Evolutionary conservation across 768 basidiomycete genomes (phyloP).

Genomic region (Podaxis rugospora): DNA sequence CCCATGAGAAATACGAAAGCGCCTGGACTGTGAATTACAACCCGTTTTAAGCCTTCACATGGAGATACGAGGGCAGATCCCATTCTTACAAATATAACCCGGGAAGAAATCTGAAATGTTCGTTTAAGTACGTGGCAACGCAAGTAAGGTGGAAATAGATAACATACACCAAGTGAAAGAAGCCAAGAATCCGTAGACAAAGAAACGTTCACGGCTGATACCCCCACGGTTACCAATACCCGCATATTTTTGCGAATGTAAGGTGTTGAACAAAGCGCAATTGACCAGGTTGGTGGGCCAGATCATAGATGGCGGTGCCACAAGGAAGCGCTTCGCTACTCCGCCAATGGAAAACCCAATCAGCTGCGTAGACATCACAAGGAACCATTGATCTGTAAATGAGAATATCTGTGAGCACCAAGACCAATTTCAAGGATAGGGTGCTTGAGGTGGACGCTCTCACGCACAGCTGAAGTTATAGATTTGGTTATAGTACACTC

Average conservation of each 20-base stretch:
- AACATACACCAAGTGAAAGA: constrained; percentile 57
- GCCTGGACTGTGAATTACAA: constrained; percentile 32
- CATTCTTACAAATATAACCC: constrained; percentile 34
- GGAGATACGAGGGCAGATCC: not conserved
- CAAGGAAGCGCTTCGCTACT: constrained; percentile 66
- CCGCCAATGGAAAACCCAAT: constrained; percentile 81
- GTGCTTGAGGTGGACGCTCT: not conserved
- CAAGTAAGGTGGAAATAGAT: not conserved
- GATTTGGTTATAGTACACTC: constrained; percentile 58
- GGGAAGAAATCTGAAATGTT: constrained; percentile 30
- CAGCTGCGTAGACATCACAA: constrained; percentile 63
- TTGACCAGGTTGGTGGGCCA: constrained; percentile 71
- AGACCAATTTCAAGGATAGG: constrained; percentile 7
- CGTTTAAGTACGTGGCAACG: constrained; percentile 13
- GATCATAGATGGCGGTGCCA: constrained; percentile 58
- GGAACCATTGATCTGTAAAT: constrained; percentile 58
- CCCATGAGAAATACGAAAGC: constrained; percentile 56
- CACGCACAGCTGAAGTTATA: constrained; percentile 55
- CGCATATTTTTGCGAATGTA: constrained; percentile 64
- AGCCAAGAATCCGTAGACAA: constrained; percentile 52
- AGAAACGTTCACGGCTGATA: constrained; percentile 67
- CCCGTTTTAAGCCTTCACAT: not conserved
- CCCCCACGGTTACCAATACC: constrained; percentile 60
- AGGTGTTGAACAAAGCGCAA: constrained; percentile 72
- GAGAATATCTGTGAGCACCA: not conserved